These are phyloP conservation scores for Lichtheimia ornata DNA, from an alignment of 371 early-diverging fungal species.

Conservation along the genomic window DNA sequence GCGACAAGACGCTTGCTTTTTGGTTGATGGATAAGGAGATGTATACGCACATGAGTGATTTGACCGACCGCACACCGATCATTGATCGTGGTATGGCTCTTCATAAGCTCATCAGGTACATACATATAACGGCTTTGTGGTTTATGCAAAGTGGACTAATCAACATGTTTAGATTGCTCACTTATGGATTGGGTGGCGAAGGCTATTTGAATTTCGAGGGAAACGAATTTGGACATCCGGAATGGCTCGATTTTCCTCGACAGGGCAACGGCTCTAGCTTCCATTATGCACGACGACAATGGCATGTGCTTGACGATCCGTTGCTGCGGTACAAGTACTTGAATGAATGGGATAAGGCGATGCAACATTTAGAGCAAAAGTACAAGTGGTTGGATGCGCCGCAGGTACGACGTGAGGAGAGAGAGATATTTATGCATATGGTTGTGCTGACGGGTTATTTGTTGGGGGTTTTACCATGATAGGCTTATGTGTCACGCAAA, in stretches of 20 bases:
- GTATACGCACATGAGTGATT: conserved; percentile 92
- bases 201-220: conserved; percentile 96
- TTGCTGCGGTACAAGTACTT: conserved; percentile 90
- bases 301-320: conserved; percentile 85
- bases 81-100: conserved; percentile 93
- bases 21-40: conserved; percentile 99
- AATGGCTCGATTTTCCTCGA: conserved; percentile 98
- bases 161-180: conserved; percentile 58
- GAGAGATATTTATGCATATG: not conserved
- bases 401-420: conserved; percentile 43
- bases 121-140: not conserved
- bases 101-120: conserved; percentile 92
- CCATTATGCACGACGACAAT: conserved; percentile 95
- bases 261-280: conserved; percentile 89
- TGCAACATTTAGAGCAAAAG: conserved; percentile 74
- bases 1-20: conserved; percentile 96
- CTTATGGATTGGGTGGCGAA: conserved; percentile 91
- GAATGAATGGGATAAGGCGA: conserved; percentile 85
- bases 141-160: not conserved
- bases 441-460: not conserved
- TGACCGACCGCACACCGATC: conserved; percentile 79
- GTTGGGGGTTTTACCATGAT: not conserved
- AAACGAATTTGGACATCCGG: conserved; percentile 97
- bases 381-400: conserved; percentile 71
- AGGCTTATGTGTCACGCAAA: conserved; percentile 83